Evolutionary conservation across 2,329 filamentous ascomycete genomes (phyloP).

Genomic region (Colletotrichum eremochloae): DNA sequence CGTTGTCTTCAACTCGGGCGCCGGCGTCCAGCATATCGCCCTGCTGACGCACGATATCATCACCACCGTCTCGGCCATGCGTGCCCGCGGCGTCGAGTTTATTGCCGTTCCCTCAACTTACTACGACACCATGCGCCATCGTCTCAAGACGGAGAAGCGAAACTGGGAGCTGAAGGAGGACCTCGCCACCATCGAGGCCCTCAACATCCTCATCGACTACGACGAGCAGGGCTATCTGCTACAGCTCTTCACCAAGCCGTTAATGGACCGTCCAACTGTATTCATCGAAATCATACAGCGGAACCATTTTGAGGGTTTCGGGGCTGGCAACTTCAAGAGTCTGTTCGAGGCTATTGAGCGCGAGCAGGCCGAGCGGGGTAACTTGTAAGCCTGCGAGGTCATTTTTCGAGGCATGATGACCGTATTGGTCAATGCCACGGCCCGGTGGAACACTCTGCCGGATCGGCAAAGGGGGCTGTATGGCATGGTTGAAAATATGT

Average conservation of each 20-base stretch:
- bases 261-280: constrained; percentile 95
- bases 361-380: constrained; percentile 89
- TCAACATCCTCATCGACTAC: constrained; percentile 95
- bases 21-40: constrained; percentile 94
- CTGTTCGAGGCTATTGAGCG: constrained; percentile 96
- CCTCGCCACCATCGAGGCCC: constrained; percentile 78
- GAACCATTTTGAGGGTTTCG: constrained; percentile 91
- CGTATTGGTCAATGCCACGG: not conserved
- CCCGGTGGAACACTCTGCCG: not conserved
- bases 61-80: constrained; percentile 79
- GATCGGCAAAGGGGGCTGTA: constrained; percentile 1
- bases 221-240: constrained; percentile 90
- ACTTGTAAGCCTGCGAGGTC: constrained; percentile 62
- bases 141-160: constrained; percentile 75
- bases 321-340: constrained; percentile 95
- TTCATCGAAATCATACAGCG: constrained; percentile 97
- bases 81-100: constrained; percentile 91
- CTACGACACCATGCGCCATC: constrained; percentile 81
- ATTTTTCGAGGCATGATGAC: not conserved
- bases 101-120: constrained; percentile 91
- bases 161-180: constrained; percentile 80
- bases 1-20: constrained; percentile 88
- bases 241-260: constrained; percentile 84
- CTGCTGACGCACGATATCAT: constrained; percentile 87
- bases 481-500: constrained; percentile 5